Conservation (phyloP, 2,329 filamentous ascomycete species). For the Pseudofabraea citricarpa region DNA sequence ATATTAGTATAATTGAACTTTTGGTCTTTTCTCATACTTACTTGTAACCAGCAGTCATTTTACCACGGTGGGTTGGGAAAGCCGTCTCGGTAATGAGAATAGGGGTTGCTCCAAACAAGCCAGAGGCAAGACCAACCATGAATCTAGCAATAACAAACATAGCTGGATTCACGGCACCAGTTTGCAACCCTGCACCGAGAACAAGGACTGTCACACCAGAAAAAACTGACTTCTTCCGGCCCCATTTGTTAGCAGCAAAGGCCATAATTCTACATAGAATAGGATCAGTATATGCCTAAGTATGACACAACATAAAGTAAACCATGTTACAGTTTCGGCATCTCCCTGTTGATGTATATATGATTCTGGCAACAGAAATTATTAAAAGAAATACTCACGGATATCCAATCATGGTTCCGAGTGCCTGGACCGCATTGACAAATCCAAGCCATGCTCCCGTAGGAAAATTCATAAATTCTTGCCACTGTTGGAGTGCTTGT, state of each 20-base stretch:
- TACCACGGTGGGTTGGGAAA: constrained; percentile 13
- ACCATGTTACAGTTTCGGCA: too few relatives aligned
- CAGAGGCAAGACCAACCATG: constrained; percentile 29
- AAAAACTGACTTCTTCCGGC: constrained; percentile 9
- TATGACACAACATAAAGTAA: too few relatives aligned
- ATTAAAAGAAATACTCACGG: too few relatives aligned
- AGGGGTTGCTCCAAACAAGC: constrained; percentile 4
- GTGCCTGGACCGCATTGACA: constrained; percentile 26
- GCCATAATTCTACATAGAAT: too few relatives aligned
- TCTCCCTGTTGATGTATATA: too few relatives aligned
- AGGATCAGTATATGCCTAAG: too few relatives aligned
- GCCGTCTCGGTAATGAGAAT: constrained; percentile 11
- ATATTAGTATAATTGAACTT: constrained; percentile 18
- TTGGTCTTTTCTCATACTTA: constrained; percentile 29
- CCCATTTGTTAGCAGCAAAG: constrained; percentile 26
- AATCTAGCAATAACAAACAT: constrained; percentile 37
- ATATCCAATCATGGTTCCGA: constrained; percentile 25
- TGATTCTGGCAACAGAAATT: too few relatives aligned
- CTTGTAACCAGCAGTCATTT: constrained; percentile 15
- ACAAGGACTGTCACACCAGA: constrained; percentile 29
- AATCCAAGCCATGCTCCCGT: constrained; percentile 26
- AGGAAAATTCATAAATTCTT: constrained; percentile 25
- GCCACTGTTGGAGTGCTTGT: constrained; percentile 28
- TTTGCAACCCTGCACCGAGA: constrained; percentile 36
- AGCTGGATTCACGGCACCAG: constrained; percentile 29